Evolutionary conservation across 805 yeast genomes (phyloP), one percentile per base, ranked within the genome.

Genomic region (Candida qinlingensis): DNA sequence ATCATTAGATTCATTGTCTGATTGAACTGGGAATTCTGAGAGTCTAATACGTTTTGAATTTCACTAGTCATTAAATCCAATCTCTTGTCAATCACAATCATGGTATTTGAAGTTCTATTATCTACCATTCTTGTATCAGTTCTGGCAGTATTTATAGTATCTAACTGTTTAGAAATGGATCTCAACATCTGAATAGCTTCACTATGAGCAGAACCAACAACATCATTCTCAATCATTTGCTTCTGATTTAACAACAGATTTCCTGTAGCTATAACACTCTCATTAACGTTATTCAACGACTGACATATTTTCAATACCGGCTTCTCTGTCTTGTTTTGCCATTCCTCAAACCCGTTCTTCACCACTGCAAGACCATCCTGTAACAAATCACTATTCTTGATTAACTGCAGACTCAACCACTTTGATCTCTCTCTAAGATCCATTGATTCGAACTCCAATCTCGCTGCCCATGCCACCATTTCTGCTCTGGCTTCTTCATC

Each of bases 391-490:
- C 52, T 54, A 35, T 54, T 55, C n/a, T 48, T 44, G 7, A 42
- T 11, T 25, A 59, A 48, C 43, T 52, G 57, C 4, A 33, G n/a
- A 7, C 48, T 46, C 41, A 58, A 45, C 12, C 45, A 44, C 25
- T 45, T 54, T 5, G 60, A 54, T 33, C 64, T 61, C 10, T 68
- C 67, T 39, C 76, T 60, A 28, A 74, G 54, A 31, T 73, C 79
- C 2, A 73, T 61, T 11, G 74, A 66, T 50, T 78, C 82, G 45
- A 77, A 50, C 52, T 78, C 83, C 19, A 78, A 56, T 35, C 72
- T 68, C 5, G 76, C 70, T 0, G 81, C 81, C 82, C 81, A 77
- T 53, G 63, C 62, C 9, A 70, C 60, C 33, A 61, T 69, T 62
- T 64, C 74, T 53, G 60, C 63, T 42, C 63, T 68, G 36, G 66